Percentiles rank a stretch among this genome's conserved stretches.
phyloP scores from a whole-genome alignment of 1,284 basidiomycete species.

The Austropuccinia psidii region DNA sequence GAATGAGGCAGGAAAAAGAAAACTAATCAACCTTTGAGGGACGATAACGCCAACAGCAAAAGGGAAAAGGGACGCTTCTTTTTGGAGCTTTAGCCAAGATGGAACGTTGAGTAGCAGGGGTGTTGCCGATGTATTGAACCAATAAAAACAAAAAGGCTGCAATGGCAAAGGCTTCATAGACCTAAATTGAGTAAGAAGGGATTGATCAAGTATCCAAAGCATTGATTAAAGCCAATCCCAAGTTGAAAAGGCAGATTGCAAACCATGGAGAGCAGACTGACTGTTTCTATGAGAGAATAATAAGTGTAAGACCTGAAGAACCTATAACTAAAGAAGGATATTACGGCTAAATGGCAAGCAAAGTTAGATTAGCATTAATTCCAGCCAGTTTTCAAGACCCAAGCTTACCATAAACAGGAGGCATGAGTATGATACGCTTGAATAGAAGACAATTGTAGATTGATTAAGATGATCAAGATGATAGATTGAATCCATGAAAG shows the following conservation, averaged over 20 bases:
- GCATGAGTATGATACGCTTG: constrained; percentile 29
- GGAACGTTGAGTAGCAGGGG: background rate
- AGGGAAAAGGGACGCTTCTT: constrained; percentile 27
- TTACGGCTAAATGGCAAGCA: constrained; percentile 72
- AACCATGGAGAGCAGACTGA: background rate
- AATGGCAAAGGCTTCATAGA: constrained; percentile 34
- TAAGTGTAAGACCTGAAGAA: constrained; percentile 62
- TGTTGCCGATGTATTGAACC: constrained; percentile 32
- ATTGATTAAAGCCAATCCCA: too few relatives aligned
- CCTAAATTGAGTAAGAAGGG: too few relatives aligned
- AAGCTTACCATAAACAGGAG: constrained; percentile 32
- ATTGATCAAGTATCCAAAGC: too few relatives aligned
- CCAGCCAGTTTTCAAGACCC: too few relatives aligned
- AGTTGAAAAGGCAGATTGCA: background rate
- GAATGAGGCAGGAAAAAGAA: background rate
- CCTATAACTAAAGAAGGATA: constrained; percentile 79
- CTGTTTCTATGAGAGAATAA: constrained; percentile 19
- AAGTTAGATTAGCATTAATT: too few relatives aligned
- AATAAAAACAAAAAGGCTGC: constrained; percentile 33
- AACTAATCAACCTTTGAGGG: constrained; percentile 27
- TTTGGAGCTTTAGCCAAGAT: constrained; percentile 15
- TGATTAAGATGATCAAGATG: background rate
- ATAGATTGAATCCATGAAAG: background rate
- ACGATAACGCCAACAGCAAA: constrained; percentile 34
- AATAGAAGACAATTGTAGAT: background rate